A percentile compares a stretch with the other conserved stretches of the same genome.
Evolutionary conservation across 208 protist species (phyloP).

Genomic region (Wallacemonas collosoma): DNA sequence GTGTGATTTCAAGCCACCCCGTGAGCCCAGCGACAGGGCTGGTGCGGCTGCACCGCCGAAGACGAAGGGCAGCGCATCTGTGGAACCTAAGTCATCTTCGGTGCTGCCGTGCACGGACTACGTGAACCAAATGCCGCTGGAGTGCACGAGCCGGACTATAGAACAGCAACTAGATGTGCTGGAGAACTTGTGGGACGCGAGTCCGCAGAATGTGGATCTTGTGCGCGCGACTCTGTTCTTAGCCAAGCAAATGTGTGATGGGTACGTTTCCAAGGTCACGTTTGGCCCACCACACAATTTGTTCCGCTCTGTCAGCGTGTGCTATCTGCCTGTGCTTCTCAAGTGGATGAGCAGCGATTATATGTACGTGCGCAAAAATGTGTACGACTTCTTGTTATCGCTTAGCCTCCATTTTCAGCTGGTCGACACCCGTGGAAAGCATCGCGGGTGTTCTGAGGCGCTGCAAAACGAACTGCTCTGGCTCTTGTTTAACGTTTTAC

Average conservation of each 20-base stretch:
- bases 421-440: slow-evolving; percentile 67
- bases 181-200: slow-evolving; percentile 70
- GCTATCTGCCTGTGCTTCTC: slow-evolving; percentile 77
- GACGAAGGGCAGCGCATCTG: not conserved
- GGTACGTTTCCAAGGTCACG: slow-evolving; percentile 78
- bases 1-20: not conserved
- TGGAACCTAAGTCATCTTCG: not conserved
- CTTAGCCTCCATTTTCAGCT: slow-evolving; percentile 84
- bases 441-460: slow-evolving; percentile 69
- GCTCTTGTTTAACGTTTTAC: slow-evolving; percentile 64
- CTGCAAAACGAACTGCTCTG: slow-evolving; percentile 83
- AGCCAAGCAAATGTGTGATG: slow-evolving; percentile 85
- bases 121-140: slow-evolving; percentile 71
- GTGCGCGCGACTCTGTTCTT: slow-evolving; percentile 75
- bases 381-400: slow-evolving; percentile 87
- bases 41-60: not conserved
- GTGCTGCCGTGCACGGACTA: slow-evolving; percentile 55
- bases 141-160: slow-evolving; percentile 60
- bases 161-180: slow-evolving; percentile 70
- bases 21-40: not conserved
- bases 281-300: slow-evolving; percentile 64
- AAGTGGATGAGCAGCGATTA: slow-evolving; percentile 87
- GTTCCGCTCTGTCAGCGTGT: slow-evolving; percentile 81
- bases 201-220: slow-evolving; percentile 60
- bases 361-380: slow-evolving; percentile 84